Base-by-base conservation (phyloP, 2,329 filamentous ascomycete species). In the Hymenoscyphus linearis region DNA sequence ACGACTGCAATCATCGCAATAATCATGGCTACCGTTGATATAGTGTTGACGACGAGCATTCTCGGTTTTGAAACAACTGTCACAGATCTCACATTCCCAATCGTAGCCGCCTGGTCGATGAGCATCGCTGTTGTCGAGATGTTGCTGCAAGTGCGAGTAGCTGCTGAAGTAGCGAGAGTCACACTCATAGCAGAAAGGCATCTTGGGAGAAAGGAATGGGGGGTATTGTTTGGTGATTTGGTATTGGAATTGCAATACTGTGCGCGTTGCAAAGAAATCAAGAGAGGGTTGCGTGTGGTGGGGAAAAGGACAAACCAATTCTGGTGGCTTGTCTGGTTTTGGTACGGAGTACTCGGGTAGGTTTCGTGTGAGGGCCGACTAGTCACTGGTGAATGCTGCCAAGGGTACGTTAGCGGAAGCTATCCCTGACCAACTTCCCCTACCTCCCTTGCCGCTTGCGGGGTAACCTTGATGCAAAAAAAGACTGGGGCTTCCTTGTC, bases 21-120 rank as follows among this genome's bases (percentile, higher is more conserved):
- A 70, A 25, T 60, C 62, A 62, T 69, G 61, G 25, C 52, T 53
- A 10, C 63, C 35, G 37, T 18, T 56, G 2, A 59, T 47, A 44
- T 60, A 63, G 54, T 70, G 67, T n/a, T 68, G 60, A 37, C 68
- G 65, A 22, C 63, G 67, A 52, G 63, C 59, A 1, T 60, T 25
- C 35, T 61, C 59, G 12, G 59, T 57, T 14, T 12, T 26, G 22
- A 68, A 70, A 1, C 6, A 9, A 14, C 56, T 40, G 36, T 62
- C 57, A 47, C 69, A 70, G 37, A 40, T 27, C 4, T 61, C 52
- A 27, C 69, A 70, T 16, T 69, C 66, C 36, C 60, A 69, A 9
- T 64, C 54, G 12, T 50, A 52, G 35, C 25, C 44, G 52, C 52
- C 12, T 27, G 25, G 34, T 47, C 36, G 22, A n/a, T 69, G 66